These are phyloP conservation scores for Hibiscus mutabilis DNA, from an alignment of 345 rosid species.

Conservation along the genomic window DNA sequence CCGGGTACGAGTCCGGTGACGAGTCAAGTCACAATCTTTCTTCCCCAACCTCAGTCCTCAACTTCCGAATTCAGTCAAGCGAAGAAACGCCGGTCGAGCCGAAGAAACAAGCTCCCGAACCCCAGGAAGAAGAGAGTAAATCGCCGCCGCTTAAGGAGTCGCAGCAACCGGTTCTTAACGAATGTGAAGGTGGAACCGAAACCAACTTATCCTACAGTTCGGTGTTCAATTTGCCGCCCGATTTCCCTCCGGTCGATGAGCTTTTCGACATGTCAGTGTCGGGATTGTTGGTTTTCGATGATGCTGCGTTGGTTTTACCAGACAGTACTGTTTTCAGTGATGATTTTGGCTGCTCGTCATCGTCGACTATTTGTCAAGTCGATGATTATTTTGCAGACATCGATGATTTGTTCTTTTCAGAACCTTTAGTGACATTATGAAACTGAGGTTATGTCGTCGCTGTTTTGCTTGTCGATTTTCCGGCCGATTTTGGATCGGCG, in stretches of 20 bases:
- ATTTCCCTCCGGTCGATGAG: slow-evolving; percentile 52
- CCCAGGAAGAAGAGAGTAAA: slow-evolving; percentile 12
- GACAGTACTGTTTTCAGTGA: slow-evolving; percentile 19
- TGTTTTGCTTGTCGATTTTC: slow-evolving; percentile 14
- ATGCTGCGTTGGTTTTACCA: slow-evolving; percentile 20
- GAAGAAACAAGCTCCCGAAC: slow-evolving; percentile 15
- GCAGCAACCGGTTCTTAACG: background rate
- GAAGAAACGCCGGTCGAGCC: slow-evolving; percentile 35
- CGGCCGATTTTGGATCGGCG: slow-evolving; percentile 57
- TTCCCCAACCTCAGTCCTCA: slow-evolving; percentile 84
- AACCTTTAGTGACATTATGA: slow-evolving; percentile 26
- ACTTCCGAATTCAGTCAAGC: slow-evolving; percentile 30
- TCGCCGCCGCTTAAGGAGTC: slow-evolving; percentile 1
- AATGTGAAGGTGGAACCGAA: slow-evolving; percentile 28
- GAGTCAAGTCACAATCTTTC: slow-evolving; percentile 42
- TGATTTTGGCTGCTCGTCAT: slow-evolving; percentile 23
- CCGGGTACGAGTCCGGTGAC: slow-evolving; percentile 63
- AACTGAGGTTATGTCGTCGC: background rate
- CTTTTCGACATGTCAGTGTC: slow-evolving; percentile 45
- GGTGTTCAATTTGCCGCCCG: slow-evolving; percentile 34
- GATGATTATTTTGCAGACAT: slow-evolving; percentile 60
- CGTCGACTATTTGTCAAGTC: slow-evolving; percentile 22
- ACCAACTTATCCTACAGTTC: slow-evolving; percentile 18
- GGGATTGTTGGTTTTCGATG: slow-evolving; percentile 48
- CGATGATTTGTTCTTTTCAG: slow-evolving; percentile 56